Evolutionary conservation across 164 flowering plant species (phyloP).

Genomic region (Chloranthus sessilifolius): DNA sequence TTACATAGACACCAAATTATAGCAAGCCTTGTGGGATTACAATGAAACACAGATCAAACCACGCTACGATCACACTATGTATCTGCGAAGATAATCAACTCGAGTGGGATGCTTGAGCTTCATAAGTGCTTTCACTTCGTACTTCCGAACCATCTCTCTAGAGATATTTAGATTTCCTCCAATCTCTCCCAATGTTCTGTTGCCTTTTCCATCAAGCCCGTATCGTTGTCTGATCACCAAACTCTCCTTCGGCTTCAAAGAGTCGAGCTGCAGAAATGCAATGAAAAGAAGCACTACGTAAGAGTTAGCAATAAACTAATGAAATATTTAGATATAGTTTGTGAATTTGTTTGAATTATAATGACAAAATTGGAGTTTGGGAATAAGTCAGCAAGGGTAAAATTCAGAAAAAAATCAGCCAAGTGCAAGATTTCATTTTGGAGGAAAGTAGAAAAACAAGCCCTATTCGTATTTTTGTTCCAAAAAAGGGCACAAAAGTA

Average conservation of each 20-base stretch:
- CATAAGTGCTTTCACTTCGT: constrained; percentile 95
- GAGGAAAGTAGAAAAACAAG: no score
- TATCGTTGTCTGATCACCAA: constrained; percentile 94
- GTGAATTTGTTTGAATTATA: no score
- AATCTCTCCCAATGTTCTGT: constrained; percentile 86
- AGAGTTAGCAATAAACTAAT: no score
- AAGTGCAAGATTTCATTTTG: no score
- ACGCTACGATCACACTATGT: constrained; percentile 29
- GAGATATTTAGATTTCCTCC: constrained; percentile 91
- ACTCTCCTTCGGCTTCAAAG: constrained; percentile 95
- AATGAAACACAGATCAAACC: background rate
- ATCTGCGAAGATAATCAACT: constrained; percentile 77
- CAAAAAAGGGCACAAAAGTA: no score
- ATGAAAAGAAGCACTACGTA: background rate
- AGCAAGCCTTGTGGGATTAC: background rate
- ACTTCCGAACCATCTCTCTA: constrained; percentile 96
- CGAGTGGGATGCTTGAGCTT: constrained; percentile 95
- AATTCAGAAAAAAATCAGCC: no score
- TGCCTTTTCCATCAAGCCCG: constrained; percentile 95
- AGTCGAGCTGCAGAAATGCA: constrained; percentile 63
- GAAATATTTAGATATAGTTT: no score
- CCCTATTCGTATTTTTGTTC: no score
- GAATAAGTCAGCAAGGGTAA: no score
- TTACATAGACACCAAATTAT: background rate
- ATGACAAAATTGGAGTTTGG: no score